Percentiles rank a stretch among this genome's conserved stretches.
These are phyloP conservation scores for Hypomontagnella submonticulosa DNA, from an alignment of 495 filamentous ascomycete genomes.

Conservation along the genomic window DNA sequence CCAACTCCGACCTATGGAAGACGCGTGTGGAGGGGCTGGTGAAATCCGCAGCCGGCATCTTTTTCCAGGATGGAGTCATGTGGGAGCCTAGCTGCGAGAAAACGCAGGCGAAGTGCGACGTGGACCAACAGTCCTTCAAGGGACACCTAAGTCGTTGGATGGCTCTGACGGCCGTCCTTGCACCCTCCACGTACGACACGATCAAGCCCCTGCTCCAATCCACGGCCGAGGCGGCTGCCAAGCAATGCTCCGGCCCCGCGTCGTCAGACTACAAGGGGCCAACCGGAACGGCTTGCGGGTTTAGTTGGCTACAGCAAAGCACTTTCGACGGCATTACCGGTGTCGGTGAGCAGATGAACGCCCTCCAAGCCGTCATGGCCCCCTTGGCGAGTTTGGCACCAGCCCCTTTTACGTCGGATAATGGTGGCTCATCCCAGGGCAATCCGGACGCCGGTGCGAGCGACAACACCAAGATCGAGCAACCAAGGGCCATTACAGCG, in stretches of 20 bases:
- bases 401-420: conserved; percentile 64
- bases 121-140: conserved; percentile 84
- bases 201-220: conserved; percentile 67
- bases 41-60: conserved; percentile 58
- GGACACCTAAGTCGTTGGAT: conserved; percentile 77
- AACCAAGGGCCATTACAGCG: conserved; percentile 54
- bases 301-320: conserved; percentile 37
- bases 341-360: conserved; percentile 70
- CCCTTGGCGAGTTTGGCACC: conserved; percentile 47
- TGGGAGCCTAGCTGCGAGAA: conserved; percentile 71
- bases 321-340: conserved; percentile 60
- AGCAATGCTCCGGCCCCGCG: conserved; percentile 66
- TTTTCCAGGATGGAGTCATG: conserved; percentile 64
- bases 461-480: conserved; percentile 24
- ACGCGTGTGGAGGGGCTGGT: conserved; percentile 64
- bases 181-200: conserved; percentile 60
- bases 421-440: conserved; percentile 74
- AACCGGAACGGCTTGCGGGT: conserved; percentile 65
- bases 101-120: conserved; percentile 64
- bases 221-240: conserved; percentile 69
- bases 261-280: conserved; percentile 59
- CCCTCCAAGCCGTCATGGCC: conserved; percentile 66
- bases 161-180: conserved; percentile 66
- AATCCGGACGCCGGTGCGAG: conserved; percentile 64
- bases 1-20: conserved; percentile 65